Evolutionary conservation across 331 rosid species (phyloP), one percentile per base, ranked within the genome.

Genomic region (Quercus tomentella): DNA sequence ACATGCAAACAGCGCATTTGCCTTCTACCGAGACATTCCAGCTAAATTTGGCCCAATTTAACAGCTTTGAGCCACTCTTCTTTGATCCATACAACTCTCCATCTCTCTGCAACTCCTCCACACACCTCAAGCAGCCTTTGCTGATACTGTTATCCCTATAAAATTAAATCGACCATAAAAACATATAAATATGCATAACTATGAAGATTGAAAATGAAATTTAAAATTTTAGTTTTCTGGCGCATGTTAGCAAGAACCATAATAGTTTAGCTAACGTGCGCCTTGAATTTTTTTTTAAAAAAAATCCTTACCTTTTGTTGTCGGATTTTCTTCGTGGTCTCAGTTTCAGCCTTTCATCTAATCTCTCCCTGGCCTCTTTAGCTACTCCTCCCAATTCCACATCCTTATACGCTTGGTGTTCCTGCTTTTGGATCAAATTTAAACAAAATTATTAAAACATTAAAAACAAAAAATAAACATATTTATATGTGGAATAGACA

Each of bases 11-110:
- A 1, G 93, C 87, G 69, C 96, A 91, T 18, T 90, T 97, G 55
- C 90, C 96, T 86, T 89, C 90, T 45, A 91, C 97, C n/a, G 75
- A 74, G 6, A 85, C 86, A 31, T 86, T 89, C 93, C 93, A 88
- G 74, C 89, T 86, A 80, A 91, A 35, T 77, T 88, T 94, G 25
- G 74, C 80, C 98, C 98, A 94, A 71, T 74, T 82, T 69, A 94
- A 89, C 81, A 58, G 85, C 43, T 83, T 83, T 54, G 83, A 75
- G 18, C 84, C 79, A 54, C 81, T 82, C 74, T 63, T 82, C 77
- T 76, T 85, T 70, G 82, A 17, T 21, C 56, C 77, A 18, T 15
- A 70, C 11, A 43, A 85, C 73, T 86, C 86, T 71, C 10, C 10
- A 2, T 37, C 45, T 35, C 0, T 83, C 12, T 82, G 91, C 80